Evolutionary conservation across 208 protist species (phyloP), one percentile per base, ranked within the genome.

Genomic region (Phytomonas francai): DNA sequence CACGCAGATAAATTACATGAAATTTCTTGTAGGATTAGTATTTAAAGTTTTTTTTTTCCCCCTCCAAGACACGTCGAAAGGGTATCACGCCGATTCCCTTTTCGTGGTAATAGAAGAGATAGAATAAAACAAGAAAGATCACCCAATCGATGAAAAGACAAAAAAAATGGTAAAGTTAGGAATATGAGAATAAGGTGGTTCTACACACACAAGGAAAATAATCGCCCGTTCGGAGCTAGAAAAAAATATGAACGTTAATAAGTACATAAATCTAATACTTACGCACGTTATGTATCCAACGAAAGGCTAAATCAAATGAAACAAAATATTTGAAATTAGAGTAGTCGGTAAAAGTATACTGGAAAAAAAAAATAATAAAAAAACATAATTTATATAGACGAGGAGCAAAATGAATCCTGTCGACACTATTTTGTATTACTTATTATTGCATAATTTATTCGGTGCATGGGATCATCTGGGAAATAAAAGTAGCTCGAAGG

Each of bases 271-370:
- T 30, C 28, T n/a, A 27, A 67, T 33, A 61, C 28, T 54, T 25
- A 65, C 33, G 34, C 33, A 67, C 56, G 67, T 28, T 4, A 57
- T 57, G 5, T 16, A 36, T 29, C 19, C n/a, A 65, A 8, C 5
- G 42, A 65, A 65, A 68, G 33, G 11, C 72, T 51, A 51, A 63
- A 68, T n/a, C 25, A 14, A 63, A 32, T 29, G 59, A 31, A 49
- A 36, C 36, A 22, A 54, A 14, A 31, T 16, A 71, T 36, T 60
- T 39, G 54, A 79, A 54, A 67, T 63, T 39, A 36, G 65, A 67
- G 60, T 19, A 65, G 56, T 25, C 34, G 61, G 32, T 56, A 70
- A 29, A 36, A 56, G 11, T 57, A 59, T 30, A 34, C 45, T 28
- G 19, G 54, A 70, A 39, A 58, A 68, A 59, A 29, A 51, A 64